Base-by-base conservation (phyloP, 73 alveolate species). In the Uronychia binucleata region DNA sequence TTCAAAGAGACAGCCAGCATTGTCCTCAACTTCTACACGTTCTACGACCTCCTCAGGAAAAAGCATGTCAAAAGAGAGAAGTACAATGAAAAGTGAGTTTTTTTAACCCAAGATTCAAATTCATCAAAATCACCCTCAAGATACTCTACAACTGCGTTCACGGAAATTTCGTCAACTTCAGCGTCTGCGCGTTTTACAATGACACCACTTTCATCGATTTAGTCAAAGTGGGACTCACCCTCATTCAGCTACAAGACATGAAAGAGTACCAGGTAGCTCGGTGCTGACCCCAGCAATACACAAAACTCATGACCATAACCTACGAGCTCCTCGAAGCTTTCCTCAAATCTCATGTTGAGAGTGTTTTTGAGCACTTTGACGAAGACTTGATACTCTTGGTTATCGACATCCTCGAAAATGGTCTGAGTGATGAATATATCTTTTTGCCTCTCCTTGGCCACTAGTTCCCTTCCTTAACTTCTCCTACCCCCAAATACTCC, bases 141-240 rank as follows among this genome's bases (percentile, higher is more conserved):
- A 88, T 88, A 26, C 77, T 33, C 27, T 30, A 31, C 27, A 88
- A 88, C 58, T 74, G 89, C 46, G 77, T 88, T 11, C 57, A 91
- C 33, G 94, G 94, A 1, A 81, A 83, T 80, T 88, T 28, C 81
- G 74, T 88, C 30, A 88, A 83, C 81, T 88, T 88, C 32, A 85
- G 91, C 28, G 77, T 88, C 0, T 83, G 90, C 74, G 84, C 60
- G 76, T 88, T 74, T 57, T 88, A 88, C 81, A 83, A 83, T 57
- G 94, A 88, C 77, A 83, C 60, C 46, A 83, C 91, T 5, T 88
- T 88, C 74, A 75, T 81, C 1, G 81, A 88, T 32, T 32, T 88
- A 0, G 58, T 91, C 14, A 57, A 14, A 14, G 26, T 77, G 26
- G 77, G 81, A 0, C 32, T 88, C 60, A 83, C 81, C 8, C 76